Percentiles rank a stretch among this genome's conserved stretches.
These are phyloP conservation scores for Quercus cerris DNA, from an alignment of 306 rosid species.

Conservation along the genomic window DNA sequence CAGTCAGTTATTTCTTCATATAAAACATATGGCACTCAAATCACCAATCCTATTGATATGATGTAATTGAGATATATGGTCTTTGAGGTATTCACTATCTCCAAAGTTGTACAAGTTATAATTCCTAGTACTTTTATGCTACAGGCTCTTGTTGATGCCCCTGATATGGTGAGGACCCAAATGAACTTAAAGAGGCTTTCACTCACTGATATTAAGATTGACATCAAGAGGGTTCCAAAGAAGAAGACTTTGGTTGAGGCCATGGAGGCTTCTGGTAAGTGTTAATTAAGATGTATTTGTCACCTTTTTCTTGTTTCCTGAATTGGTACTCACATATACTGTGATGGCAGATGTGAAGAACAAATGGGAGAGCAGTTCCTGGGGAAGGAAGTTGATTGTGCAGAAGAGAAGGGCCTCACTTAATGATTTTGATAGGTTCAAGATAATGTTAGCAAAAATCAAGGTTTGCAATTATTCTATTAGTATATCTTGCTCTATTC, in stretches of 20 bases:
- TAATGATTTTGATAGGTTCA: conserved; percentile 52
- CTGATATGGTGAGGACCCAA: conserved; percentile 51
- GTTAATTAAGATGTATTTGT: background rate
- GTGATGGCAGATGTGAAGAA: conserved; percentile 44
- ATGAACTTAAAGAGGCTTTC: conserved; percentile 55
- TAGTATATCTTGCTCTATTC: background rate
- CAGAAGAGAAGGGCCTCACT: conserved; percentile 49
- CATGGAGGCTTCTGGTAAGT: conserved; percentile 43
- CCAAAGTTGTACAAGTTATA: background rate
- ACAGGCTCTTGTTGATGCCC: conserved; percentile 51
- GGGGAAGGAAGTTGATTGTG: conserved; percentile 55
- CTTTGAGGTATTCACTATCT: background rate
- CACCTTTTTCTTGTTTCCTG: background rate
- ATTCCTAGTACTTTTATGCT: background rate
- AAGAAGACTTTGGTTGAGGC: conserved; percentile 49
- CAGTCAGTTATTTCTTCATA: fast-evolving
- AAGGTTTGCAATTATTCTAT: conserved; percentile 19
- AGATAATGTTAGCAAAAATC: conserved; percentile 56
- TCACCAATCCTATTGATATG: background rate
- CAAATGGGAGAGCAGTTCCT: conserved; percentile 55
- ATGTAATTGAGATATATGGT: background rate
- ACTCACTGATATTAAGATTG: conserved; percentile 47
- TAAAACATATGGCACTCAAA: no score
- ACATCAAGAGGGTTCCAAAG: conserved; percentile 42
- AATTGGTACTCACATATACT: background rate